A percentile compares a stretch with the other conserved stretches of the same genome.
Evolutionary conservation across 73 alveolate species (phyloP).

Genomic region (Vitrella brassicaformis): DNA sequence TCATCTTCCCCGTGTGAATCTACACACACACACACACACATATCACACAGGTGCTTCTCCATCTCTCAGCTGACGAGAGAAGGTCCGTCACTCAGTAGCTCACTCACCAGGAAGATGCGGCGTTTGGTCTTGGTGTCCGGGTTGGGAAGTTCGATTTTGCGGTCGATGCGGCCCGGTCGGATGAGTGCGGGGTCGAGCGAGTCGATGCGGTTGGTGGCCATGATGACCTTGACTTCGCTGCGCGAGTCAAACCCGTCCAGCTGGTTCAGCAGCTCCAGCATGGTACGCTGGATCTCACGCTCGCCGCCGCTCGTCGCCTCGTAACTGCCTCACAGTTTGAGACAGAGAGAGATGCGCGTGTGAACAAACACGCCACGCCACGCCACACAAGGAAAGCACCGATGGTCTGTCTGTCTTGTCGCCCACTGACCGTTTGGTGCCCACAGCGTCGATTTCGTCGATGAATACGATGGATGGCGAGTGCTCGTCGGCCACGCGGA

Average conservation of each 20-base stretch:
- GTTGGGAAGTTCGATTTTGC: constrained; percentile 95
- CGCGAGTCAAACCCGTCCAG: constrained; percentile 97
- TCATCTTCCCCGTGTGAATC: constrained; percentile 74
- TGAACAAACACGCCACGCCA: not conserved
- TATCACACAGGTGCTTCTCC: not conserved
- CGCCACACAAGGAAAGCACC: no score
- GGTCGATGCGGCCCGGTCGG: constrained; percentile 97
- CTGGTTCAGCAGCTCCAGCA: constrained; percentile 96
- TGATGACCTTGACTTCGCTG: constrained; percentile 94
- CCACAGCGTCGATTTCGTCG: constrained; percentile 99
- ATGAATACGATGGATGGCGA: constrained; percentile 98
- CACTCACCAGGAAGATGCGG: constrained; percentile 73
- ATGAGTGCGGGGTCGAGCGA: constrained; percentile 98
- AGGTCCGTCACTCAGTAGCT: not conserved
- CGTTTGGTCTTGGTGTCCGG: constrained; percentile 94
- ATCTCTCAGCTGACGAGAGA: not conserved
- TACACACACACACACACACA: not conserved
- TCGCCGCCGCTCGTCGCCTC: constrained; percentile 96
- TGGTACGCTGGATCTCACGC: constrained; percentile 97
- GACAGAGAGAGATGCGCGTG: not conserved
- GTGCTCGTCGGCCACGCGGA: constrained; percentile 93
- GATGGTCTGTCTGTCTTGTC: no score
- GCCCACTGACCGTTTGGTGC: constrained; percentile 63
- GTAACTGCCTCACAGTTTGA: constrained; percentile 41
- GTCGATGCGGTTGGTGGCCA: constrained; percentile 96